These are phyloP conservation scores for Suhomyces panamericanus DNA, from an alignment of 1,139 yeast genomes.

Conservation along the genomic window DNA sequence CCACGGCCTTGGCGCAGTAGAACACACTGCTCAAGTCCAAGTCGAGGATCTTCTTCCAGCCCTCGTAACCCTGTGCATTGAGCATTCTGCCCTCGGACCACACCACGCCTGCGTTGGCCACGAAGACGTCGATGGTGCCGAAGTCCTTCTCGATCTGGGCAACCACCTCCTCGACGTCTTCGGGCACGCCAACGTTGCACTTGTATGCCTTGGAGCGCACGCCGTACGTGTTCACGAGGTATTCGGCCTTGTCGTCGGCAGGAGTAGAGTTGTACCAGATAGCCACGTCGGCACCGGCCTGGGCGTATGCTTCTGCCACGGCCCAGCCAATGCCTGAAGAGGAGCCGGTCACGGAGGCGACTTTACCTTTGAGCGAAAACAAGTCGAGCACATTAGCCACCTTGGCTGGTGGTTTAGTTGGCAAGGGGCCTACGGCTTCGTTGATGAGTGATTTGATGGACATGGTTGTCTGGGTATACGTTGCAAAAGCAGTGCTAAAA, in stretches of 20 bases:
- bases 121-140: conserved; percentile 76
- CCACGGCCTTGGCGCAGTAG: conserved; percentile 55
- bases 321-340: conserved; percentile 84
- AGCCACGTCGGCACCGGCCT: conserved; percentile 89
- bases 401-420: conserved; percentile 25
- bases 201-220: conserved; percentile 71
- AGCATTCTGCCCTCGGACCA: conserved; percentile 59
- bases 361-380: conserved; percentile 76
- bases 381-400: conserved; percentile 43
- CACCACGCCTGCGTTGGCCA: conserved; percentile 89
- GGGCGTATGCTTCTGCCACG: conserved; percentile 83
- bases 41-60: conserved; percentile 22
- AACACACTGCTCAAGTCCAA: conserved; percentile 26
- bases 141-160: conserved; percentile 66
- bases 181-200: conserved; percentile 62
- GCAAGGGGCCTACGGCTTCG: conserved; percentile 19
- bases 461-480: conserved; percentile 1
- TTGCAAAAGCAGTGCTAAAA: not conserved
- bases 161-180: conserved; percentile 58
- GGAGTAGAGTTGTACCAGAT: conserved; percentile 77
- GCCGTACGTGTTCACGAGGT: conserved; percentile 59
- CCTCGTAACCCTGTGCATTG: conserved; percentile 23
- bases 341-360: conserved; percentile 87
- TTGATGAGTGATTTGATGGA: conserved; percentile 13
- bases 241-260: conserved; percentile 58